Percentiles rank a stretch among this genome's conserved stretches.
Evolutionary conservation across 2,329 filamentous ascomycete genomes (phyloP).

Genomic region (Xylaria hypoxylon): DNA sequence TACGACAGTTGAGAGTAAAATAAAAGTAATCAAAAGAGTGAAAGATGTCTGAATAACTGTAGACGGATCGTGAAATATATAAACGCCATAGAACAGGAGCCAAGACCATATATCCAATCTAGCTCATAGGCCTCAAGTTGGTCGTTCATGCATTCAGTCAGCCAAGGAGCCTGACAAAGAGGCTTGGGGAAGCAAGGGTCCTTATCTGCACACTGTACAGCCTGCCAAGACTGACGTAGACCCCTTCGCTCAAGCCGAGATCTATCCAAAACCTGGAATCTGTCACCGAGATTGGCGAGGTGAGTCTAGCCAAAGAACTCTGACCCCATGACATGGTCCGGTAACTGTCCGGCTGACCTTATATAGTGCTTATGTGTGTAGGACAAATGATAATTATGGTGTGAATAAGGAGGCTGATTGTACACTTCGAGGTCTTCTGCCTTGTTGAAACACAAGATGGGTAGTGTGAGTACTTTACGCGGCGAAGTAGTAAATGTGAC

Average conservation of each 20-base stretch:
- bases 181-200: slow-evolving; percentile 1
- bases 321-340: slow-evolving; percentile 23
- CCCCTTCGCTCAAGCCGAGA: slow-evolving; percentile 26
- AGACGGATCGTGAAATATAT: not conserved
- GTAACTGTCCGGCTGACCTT: slow-evolving; percentile 22
- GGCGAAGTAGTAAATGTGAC: not conserved
- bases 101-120: slow-evolving; percentile 13
- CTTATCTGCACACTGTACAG: slow-evolving; percentile 12
- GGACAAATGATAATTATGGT: slow-evolving; percentile 11
- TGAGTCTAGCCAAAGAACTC: slow-evolving; percentile 18
- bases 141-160: not conserved
- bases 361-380: slow-evolving; percentile 24
- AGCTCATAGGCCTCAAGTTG: not conserved
- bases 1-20: not conserved
- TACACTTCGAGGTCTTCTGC: not conserved
- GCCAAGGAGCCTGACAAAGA: not conserved
- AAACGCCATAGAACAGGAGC: not conserved
- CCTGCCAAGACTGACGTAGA: slow-evolving; percentile 17
- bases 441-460: not conserved
- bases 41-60: not conserved
- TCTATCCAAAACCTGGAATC: slow-evolving; percentile 8
- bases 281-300: slow-evolving; percentile 29
- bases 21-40: not conserved
- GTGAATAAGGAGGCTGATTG: not conserved
- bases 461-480: not conserved